A percentile compares a stretch with the other conserved stretches of the same genome.
These are phyloP conservation scores for Hypomontagnella submonticulosa DNA, from an alignment of 495 filamentous ascomycete genomes.

Conservation along the genomic window DNA sequence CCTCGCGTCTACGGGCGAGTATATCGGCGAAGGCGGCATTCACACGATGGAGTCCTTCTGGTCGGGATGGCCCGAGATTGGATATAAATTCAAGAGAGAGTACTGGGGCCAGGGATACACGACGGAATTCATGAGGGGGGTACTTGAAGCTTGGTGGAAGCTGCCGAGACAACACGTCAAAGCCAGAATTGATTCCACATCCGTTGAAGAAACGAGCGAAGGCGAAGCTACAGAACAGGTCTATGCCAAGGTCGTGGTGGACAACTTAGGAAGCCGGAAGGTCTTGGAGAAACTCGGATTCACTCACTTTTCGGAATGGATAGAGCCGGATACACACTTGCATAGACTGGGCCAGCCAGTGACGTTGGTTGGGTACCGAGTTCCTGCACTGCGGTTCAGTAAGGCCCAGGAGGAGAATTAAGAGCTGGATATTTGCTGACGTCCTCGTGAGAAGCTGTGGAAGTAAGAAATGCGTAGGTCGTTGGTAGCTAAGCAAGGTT, in stretches of 20 bases:
- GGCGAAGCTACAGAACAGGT: conserved; percentile 16
- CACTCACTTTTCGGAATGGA: conserved; percentile 23
- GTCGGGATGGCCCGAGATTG: conserved; percentile 60
- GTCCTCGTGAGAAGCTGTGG: no score
- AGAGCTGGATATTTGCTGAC: no score
- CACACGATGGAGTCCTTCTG: conserved; percentile 35
- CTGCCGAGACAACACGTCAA: conserved; percentile 45
- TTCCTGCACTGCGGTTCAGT: not conserved
- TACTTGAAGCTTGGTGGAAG: conserved; percentile 50
- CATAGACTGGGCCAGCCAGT: conserved; percentile 20
- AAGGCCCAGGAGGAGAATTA: no score
- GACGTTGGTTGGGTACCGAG: conserved; percentile 14
- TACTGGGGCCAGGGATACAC: conserved; percentile 59
- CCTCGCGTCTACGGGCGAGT: conserved; percentile 47
- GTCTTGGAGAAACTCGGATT: conserved; percentile 32
- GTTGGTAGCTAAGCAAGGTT: no score
- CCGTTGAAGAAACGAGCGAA: not conserved
- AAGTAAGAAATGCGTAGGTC: no score
- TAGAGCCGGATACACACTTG: conserved; percentile 11
- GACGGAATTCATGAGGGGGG: conserved; percentile 59
- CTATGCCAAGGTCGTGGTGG: conserved; percentile 9
- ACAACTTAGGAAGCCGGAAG: conserved; percentile 21
- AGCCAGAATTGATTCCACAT: conserved; percentile 5
- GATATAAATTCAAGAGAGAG: conserved; percentile 59
- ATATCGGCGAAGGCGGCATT: conserved; percentile 55